phyloP scores from a whole-genome alignment of 2,329 filamentous ascomycete genomes.

The Trichoderma lentiforme region DNA sequence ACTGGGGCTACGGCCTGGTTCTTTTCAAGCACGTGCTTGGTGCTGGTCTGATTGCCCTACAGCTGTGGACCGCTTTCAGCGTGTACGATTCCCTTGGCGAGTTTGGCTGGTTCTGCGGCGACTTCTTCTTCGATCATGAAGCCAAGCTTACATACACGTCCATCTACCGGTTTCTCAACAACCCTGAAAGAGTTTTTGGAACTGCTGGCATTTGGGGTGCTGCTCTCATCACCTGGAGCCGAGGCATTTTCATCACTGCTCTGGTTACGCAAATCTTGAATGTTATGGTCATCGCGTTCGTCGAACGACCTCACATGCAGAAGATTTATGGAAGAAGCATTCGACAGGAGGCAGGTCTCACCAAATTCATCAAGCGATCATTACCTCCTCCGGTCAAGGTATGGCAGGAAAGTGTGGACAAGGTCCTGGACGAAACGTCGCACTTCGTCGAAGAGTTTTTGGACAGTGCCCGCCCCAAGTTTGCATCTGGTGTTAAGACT shows the following conservation, averaged over 20 bases:
- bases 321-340: conserved; percentile 88
- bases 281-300: conserved; percentile 82
- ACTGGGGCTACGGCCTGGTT: conserved; percentile 84
- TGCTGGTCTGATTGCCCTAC: conserved; percentile 73
- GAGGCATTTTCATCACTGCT: conserved; percentile 80
- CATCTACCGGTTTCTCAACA: conserved; percentile 97
- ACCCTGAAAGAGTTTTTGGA: conserved; percentile 90
- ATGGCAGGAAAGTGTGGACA: conserved; percentile 83
- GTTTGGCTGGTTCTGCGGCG: conserved; percentile 98
- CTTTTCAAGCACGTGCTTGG: conserved; percentile 86
- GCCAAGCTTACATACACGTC: conserved; percentile 91
- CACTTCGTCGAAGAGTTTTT: conserved; percentile 90
- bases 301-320: conserved; percentile 97
- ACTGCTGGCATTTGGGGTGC: conserved; percentile 94
- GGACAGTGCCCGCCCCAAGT: conserved; percentile 77
- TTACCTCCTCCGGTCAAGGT: conserved; percentile 79
- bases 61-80: conserved; percentile 88
- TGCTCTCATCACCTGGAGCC: conserved; percentile 88
- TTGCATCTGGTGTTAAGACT: conserved; percentile 80
- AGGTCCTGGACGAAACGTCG: conserved; percentile 77
- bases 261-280: conserved; percentile 81
- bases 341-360: conserved; percentile 82
- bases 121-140: conserved; percentile 93
- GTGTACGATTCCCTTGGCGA: conserved; percentile 95
- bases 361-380: conserved; percentile 84